Percentiles rank a stretch among this genome's conserved stretches.
Conservation (phyloP, 805 yeast genomes). For the Candida broadrunensis region DNA sequence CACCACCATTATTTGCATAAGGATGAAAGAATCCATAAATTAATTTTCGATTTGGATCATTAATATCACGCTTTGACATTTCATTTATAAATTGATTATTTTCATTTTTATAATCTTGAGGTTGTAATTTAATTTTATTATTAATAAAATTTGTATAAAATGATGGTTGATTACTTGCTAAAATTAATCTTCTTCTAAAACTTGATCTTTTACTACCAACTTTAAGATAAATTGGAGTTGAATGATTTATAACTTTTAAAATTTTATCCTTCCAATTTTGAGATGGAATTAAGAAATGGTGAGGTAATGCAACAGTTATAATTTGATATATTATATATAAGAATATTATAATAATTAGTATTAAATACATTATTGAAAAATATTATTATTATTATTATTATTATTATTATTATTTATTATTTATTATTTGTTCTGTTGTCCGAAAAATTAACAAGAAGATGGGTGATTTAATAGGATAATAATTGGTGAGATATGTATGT, state of each 20-base stretch:
- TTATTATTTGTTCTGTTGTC: too few species aligned
- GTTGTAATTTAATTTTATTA: slow-evolving; percentile 32
- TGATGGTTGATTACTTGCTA: slow-evolving; percentile 34
- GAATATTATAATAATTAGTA: slow-evolving; percentile 5
- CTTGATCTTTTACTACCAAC: slow-evolving; percentile 38
- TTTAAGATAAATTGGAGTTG: slow-evolving; percentile 32
- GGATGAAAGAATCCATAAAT: slow-evolving; percentile 93
- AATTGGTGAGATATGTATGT: too few species aligned
- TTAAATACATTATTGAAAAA: slow-evolving; percentile 2
- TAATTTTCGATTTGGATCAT: slow-evolving; percentile 37
- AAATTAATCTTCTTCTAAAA: slow-evolving; percentile 33
- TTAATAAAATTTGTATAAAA: slow-evolving; percentile 36
- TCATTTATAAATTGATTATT: slow-evolving; percentile 18
- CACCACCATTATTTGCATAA: slow-evolving; percentile 94
- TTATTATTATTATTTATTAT: too few species aligned
- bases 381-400: too few species aligned
- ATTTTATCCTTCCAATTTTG: slow-evolving; percentile 37
- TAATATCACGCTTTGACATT: slow-evolving; percentile 28
- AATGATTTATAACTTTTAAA: slow-evolving; percentile 24
- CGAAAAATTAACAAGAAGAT: too few species aligned
- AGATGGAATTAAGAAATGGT: slow-evolving; percentile 36
- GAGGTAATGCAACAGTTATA: slow-evolving; percentile 26
- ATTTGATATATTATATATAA: slow-evolving; percentile 14
- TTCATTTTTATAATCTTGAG: slow-evolving; percentile 22
- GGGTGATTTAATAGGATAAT: background rate